Percentiles rank a stretch among this genome's conserved stretches.
These are phyloP conservation scores for Cynara cardunculus DNA, from an alignment of 129 eudicot species.

Conservation along the genomic window DNA sequence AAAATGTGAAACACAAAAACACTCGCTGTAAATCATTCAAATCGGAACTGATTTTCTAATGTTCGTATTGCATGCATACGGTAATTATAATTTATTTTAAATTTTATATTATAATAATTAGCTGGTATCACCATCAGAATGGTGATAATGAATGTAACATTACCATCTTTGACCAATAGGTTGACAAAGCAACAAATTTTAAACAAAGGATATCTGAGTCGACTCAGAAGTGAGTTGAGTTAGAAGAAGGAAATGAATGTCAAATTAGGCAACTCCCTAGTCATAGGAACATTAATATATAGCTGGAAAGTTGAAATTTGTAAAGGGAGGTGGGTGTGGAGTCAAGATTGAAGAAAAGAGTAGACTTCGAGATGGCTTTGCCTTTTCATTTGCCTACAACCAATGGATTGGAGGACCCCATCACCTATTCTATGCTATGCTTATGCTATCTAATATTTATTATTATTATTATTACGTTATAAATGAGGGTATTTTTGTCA, in stretches of 20 bases:
- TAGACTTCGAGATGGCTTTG: slow-evolving; percentile 8
- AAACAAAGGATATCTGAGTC: not conserved
- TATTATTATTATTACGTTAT: too few relatives aligned
- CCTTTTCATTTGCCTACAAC: not conserved
- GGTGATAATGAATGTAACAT: too few relatives aligned
- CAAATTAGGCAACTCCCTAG: not conserved
- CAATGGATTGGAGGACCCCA: not conserved
- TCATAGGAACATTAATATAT: not conserved
- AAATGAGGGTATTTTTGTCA: too few relatives aligned
- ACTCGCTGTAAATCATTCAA: not conserved
- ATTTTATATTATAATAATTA: too few relatives aligned
- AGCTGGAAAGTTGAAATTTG: slow-evolving; percentile 18
- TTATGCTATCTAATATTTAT: too few relatives aligned
- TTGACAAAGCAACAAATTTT: too few relatives aligned
- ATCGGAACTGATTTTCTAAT: not conserved
- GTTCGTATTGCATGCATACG: not conserved
- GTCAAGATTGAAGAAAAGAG: slow-evolving; percentile 14
- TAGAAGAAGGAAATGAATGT: not conserved
- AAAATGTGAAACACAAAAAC: not conserved
- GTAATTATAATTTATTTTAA: too few relatives aligned
- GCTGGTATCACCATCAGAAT: too few relatives aligned
- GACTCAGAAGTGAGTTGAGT: not conserved
- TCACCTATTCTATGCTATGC: too few relatives aligned
- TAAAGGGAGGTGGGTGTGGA: not conserved
- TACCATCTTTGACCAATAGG: too few relatives aligned